phyloP scores from a whole-genome alignment of 78 protist species.

The Andalucia godoyi region DNA sequence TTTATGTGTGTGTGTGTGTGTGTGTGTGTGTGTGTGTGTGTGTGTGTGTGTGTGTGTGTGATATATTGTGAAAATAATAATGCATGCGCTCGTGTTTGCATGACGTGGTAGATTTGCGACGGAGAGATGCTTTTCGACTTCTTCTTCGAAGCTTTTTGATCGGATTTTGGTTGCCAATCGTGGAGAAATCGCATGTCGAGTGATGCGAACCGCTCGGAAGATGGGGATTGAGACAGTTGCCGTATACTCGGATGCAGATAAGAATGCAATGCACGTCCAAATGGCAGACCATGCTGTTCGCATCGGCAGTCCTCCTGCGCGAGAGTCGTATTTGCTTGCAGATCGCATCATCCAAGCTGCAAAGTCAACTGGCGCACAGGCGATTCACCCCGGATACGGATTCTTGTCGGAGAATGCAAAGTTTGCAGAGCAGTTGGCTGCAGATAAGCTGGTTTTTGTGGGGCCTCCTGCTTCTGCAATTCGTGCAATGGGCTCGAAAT shows the following conservation, averaged over 20 bases:
- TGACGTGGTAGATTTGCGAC: too few species aligned
- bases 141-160: too few species aligned
- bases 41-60: not conserved
- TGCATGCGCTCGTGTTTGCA: too few species aligned
- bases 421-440: conserved; percentile 45
- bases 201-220: conserved; percentile 57
- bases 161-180: conserved; percentile 74
- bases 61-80: too few species aligned
- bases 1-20: not conserved
- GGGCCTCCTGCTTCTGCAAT: conserved; percentile 81
- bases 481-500: conserved; percentile 62
- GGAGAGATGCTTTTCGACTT: too few species aligned
- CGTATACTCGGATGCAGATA: conserved; percentile 73
- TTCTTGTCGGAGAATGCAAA: conserved; percentile 80
- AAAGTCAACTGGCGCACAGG: conserved; percentile 49
- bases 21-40: not conserved
- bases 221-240: conserved; percentile 72
- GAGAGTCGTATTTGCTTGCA: conserved; percentile 29
- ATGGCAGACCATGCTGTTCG: conserved; percentile 23
- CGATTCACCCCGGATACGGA: conserved; percentile 93
- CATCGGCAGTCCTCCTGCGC: conserved; percentile 17
- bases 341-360: conserved; percentile 61
- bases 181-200: conserved; percentile 83
- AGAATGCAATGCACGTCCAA: conserved; percentile 52
- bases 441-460: conserved; percentile 56